A percentile compares a stretch with the other conserved stretches of the same genome.
Conservation (phyloP, 129 eudicot species). For the Mikania micrantha region DNA sequence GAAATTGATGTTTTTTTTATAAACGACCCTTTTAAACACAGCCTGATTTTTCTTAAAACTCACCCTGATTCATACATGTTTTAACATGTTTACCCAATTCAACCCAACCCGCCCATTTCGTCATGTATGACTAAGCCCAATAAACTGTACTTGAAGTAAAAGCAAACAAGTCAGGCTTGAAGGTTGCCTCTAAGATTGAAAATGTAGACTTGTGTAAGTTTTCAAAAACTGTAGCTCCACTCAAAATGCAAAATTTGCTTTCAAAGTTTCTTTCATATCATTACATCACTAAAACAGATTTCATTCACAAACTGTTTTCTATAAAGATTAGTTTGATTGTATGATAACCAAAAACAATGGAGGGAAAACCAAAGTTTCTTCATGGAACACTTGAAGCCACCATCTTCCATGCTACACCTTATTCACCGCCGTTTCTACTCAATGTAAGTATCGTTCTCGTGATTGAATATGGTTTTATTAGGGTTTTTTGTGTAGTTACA, state of each 20-base stretch:
- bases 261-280: slow-evolving; percentile 30
- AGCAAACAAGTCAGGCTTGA: slow-evolving; percentile 21
- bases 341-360: slow-evolving; percentile 25
- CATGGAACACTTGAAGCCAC: slow-evolving; percentile 97
- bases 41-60: too few relatives aligned
- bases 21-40: too few relatives aligned
- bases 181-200: slow-evolving; percentile 59
- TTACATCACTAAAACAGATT: slow-evolving; percentile 23
- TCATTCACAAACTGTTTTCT: slow-evolving; percentile 14
- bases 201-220: slow-evolving; percentile 37
- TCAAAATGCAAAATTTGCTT: slow-evolving; percentile 26
- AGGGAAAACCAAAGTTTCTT: slow-evolving; percentile 40
- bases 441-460: slow-evolving; percentile 37
- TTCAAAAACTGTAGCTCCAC: slow-evolving; percentile 21
- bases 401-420: slow-evolving; percentile 71
- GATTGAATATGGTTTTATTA: neutral
- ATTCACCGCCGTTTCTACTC: slow-evolving; percentile 47
- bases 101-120: too few relatives aligned
- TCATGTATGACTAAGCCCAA: too few relatives aligned
- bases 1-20: too few relatives aligned
- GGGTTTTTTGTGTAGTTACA: neutral
- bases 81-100: too few relatives aligned
- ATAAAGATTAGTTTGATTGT: slow-evolving; percentile 3
- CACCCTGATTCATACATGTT: too few relatives aligned
- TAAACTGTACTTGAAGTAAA: slow-evolving; percentile 58